Conservation (phyloP, 768 basidiomycete species). For the Trametes maxima region DNA sequence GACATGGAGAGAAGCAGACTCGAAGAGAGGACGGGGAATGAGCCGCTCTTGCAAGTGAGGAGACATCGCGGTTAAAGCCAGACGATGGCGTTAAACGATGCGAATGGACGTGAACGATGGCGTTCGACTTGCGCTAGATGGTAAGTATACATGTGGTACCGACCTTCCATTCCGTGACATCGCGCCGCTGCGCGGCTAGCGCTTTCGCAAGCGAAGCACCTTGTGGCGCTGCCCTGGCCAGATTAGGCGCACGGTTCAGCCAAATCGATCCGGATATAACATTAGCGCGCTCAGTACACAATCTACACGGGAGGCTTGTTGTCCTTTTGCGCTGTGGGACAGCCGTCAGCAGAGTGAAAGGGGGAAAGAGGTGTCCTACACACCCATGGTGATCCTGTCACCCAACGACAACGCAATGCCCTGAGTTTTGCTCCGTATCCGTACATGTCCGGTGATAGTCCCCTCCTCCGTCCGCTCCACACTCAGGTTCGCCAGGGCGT, state of each 20-base stretch:
- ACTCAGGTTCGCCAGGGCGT: slow-evolving; percentile 92
- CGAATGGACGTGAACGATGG: too few relatives aligned
- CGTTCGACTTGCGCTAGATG: too few relatives aligned
- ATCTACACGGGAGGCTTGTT: slow-evolving; percentile 40
- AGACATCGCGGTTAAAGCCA: too few relatives aligned
- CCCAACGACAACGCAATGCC: slow-evolving; percentile 94
- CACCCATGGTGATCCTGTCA: slow-evolving; percentile 78
- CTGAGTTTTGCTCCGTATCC: slow-evolving; percentile 97
- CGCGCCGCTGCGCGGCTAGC: too few relatives aligned
- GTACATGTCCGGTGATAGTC: slow-evolving; percentile 87
- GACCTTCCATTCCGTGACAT: too few relatives aligned
- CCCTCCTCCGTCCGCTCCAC: slow-evolving; percentile 86
- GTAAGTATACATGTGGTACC: too few relatives aligned
- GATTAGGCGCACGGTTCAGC: neutral
- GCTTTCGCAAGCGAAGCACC: slow-evolving; percentile 13
- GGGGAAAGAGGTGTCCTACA: slow-evolving; percentile 19
- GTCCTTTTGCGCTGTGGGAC: slow-evolving; percentile 44
- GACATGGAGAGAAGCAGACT: slow-evolving; percentile 21
- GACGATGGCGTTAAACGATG: too few relatives aligned
- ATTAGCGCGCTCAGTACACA: slow-evolving; percentile 16
- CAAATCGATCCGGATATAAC: slow-evolving; percentile 15
- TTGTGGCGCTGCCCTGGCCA: neutral
- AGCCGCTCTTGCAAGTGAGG: too few relatives aligned
- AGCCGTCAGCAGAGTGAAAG: slow-evolving; percentile 4
- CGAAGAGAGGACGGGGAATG: too few relatives aligned